Percentiles rank a stretch among this genome's conserved stretches.
These are phyloP conservation scores for Lathyrus sativus DNA, from an alignment of 306 rosid genomes.

Conservation along the genomic window DNA sequence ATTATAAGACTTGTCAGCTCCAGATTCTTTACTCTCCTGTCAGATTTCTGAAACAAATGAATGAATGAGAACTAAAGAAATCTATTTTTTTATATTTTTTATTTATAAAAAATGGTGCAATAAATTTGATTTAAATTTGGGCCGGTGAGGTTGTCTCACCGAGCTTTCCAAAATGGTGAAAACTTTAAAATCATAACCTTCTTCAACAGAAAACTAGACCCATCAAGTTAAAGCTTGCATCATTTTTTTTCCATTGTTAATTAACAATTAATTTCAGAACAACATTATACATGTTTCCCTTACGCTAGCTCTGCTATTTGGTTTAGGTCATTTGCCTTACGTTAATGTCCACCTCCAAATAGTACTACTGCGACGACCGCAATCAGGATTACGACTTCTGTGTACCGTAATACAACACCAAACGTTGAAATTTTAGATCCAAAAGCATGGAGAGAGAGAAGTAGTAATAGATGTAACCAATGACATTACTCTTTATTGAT, in stretches of 20 bases:
- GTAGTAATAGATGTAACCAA: neutral
- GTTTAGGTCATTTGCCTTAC: neutral
- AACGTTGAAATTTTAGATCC: conserved; percentile 6
- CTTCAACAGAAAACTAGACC: conserved; percentile 18
- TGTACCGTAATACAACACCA: neutral
- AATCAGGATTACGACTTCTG: too few species aligned
- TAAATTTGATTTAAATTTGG: conserved; percentile 16
- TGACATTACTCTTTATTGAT: conserved; percentile 5
- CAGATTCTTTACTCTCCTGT: conserved; percentile 37
- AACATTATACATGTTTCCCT: neutral
- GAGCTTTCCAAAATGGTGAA: conserved; percentile 26
- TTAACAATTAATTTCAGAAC: neutral
- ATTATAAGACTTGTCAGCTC: conserved; percentile 36
- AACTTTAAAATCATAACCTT: conserved; percentile 15
- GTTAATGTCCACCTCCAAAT: too few species aligned
- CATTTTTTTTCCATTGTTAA: neutral
- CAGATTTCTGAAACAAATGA: conserved; percentile 42
- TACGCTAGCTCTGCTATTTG: neutral
- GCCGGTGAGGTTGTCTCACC: conserved; percentile 16
- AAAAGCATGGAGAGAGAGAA: neutral
- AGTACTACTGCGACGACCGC: neutral
- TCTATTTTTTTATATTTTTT: too few species aligned
- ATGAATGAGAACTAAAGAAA: conserved; percentile 40
- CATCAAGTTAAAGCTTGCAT: neutral
- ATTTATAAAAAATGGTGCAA: neutral